A percentile compares a stretch with the other conserved stretches of the same genome.
Conservation (phyloP, 805 yeast genomes). For the Teunomyces stri region DNA sequence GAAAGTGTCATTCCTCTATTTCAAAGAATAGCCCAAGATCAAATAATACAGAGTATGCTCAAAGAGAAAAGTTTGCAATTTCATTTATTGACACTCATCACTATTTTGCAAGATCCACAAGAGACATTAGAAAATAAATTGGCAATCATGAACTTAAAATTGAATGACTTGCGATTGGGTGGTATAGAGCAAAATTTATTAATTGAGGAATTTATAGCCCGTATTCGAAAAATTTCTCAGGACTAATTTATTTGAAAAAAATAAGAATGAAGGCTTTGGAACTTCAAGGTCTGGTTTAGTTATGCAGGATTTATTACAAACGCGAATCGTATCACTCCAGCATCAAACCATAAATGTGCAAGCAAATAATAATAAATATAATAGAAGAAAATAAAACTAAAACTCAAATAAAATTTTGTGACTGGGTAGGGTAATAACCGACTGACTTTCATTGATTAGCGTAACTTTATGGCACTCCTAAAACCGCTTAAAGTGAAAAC, state of each 20-base stretch:
- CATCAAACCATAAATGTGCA: background rate
- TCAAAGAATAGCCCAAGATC: constrained; percentile 36
- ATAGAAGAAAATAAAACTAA: constrained; percentile 3
- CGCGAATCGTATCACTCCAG: background rate
- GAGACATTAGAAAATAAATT: constrained; percentile 50
- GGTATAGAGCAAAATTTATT: constrained; percentile 66
- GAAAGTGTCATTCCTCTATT: constrained; percentile 11
- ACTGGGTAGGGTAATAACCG: background rate
- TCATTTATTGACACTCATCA: constrained; percentile 51
- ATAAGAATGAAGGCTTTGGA: background rate
- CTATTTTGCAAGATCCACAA: constrained; percentile 45
- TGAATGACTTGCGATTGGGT: constrained; percentile 57
- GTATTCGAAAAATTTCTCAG: constrained; percentile 23
- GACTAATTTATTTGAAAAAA: background rate
- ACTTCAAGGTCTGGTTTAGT: background rate
- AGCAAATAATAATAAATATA: background rate
- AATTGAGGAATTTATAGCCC: constrained; percentile 65
- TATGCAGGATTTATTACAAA: background rate
- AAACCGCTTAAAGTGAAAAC: no score
- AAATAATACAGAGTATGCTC: constrained; percentile 44
- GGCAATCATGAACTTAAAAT: constrained; percentile 59
- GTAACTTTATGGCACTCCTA: background rate
- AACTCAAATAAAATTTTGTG: background rate
- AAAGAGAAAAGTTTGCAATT: constrained; percentile 51
- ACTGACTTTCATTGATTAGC: background rate